Evolutionary conservation across 1,284 basidiomycete species (phyloP).

Genomic region (Trichosporon ovoides): DNA sequence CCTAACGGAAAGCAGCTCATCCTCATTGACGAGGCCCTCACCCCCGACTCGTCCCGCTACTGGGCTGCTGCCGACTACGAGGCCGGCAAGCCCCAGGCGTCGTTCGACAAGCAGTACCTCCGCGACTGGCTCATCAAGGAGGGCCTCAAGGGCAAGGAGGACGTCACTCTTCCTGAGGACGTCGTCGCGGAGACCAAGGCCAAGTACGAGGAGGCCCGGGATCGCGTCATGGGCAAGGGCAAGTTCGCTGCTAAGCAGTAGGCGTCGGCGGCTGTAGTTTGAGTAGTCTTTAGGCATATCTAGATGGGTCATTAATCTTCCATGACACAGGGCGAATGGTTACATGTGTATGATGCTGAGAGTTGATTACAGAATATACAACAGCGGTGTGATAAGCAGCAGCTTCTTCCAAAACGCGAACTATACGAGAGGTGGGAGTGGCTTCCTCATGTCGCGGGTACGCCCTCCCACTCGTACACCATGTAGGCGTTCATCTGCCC

Average conservation of each 20-base stretch:
- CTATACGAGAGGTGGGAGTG: not conserved
- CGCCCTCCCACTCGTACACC: conserved; percentile 46
- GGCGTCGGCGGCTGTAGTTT: not conserved
- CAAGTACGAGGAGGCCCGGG: conserved; percentile 72
- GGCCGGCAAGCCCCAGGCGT: conserved; percentile 71
- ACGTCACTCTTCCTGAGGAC: conserved; percentile 65
- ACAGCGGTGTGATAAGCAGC: not conserved
- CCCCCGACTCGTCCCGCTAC: conserved; percentile 95
- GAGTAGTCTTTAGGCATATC: conserved; percentile 4
- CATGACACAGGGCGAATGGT: not conserved
- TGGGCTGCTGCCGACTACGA: conserved; percentile 77
- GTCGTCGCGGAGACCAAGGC: conserved; percentile 70
- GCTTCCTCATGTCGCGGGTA: conserved; percentile 14
- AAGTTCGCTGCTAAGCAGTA: conserved; percentile 23
- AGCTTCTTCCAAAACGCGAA: not conserved
- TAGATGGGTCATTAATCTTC: not conserved
- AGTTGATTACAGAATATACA: conserved; percentile 2
- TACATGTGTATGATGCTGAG: not conserved
- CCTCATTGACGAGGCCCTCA: conserved; percentile 91
- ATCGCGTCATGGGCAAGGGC: conserved; percentile 57
- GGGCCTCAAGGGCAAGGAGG: conserved; percentile 72
- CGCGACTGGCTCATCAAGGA: conserved; percentile 75
- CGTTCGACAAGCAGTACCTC: conserved; percentile 96
- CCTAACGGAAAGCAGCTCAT: conserved; percentile 58
- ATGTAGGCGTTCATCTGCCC: conserved; percentile 42